phyloP scores from a whole-genome alignment of 176 grass and related monocot genomes.

The Phyllostachys edulis region DNA sequence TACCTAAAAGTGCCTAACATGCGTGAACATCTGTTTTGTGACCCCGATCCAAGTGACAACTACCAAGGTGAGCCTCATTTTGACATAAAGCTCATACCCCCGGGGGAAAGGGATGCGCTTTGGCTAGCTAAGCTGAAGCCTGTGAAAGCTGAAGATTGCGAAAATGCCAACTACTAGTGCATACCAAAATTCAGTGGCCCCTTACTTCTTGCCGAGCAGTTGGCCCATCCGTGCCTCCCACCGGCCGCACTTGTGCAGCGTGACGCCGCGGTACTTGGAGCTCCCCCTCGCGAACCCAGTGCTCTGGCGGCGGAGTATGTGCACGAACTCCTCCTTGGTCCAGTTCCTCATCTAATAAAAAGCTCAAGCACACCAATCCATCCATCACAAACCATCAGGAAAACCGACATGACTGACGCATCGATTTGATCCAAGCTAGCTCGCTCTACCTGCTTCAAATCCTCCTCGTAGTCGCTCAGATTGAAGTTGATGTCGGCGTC shows the following conservation, averaged over 20 bases:
- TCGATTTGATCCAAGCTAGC: not conserved
- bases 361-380: not conserved
- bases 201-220: constrained; percentile 97
- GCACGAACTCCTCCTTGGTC: constrained; percentile 97
- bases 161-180: not conserved
- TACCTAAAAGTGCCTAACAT: not conserved
- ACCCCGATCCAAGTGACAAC: not conserved
- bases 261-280: constrained; percentile 92
- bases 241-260: constrained; percentile 93
- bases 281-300: constrained; percentile 92
- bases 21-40: not conserved
- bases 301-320: constrained; percentile 96
- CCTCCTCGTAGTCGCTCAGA: constrained; percentile 81
- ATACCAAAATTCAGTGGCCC: not conserved
- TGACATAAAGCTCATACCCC: not conserved
- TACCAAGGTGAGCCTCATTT: not conserved
- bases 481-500: constrained; percentile 98
- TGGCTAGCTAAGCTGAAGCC: not conserved
- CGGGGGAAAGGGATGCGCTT: not conserved
- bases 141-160: not conserved
- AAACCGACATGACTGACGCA: not conserved
- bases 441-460: constrained; percentile 73
- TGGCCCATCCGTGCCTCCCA: constrained; percentile 99
- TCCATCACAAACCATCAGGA: not conserved
- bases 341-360: constrained; percentile 79